Evolutionary conservation across 2,329 filamentous ascomycete species (phyloP).

Genomic region (Aspergillus fijiensis): DNA sequence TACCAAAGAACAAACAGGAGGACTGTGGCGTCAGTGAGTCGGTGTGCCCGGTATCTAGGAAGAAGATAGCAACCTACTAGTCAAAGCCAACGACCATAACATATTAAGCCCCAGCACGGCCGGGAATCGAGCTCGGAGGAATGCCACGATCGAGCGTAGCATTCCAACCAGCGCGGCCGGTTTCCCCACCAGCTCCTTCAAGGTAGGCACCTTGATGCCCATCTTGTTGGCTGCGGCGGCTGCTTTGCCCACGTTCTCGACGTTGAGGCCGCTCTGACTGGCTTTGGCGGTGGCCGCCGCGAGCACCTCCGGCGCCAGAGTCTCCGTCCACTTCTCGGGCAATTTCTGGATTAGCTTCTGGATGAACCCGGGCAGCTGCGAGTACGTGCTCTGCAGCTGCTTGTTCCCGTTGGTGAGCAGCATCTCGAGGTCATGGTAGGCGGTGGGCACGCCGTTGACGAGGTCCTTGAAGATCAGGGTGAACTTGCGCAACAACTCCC

Average conservation of each 20-base stretch:
- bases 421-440: slow-evolving; percentile 82
- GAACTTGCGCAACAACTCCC: slow-evolving; percentile 78
- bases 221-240: slow-evolving; percentile 65
- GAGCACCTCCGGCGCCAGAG: slow-evolving; percentile 76
- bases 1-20: slow-evolving; percentile 96
- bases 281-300: slow-evolving; percentile 73
- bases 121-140: slow-evolving; percentile 82
- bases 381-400: slow-evolving; percentile 64
- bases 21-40: slow-evolving; percentile 51
- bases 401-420: slow-evolving; percentile 63
- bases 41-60: background rate
- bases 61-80: slow-evolving; percentile 60
- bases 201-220: slow-evolving; percentile 64
- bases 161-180: slow-evolving; percentile 82
- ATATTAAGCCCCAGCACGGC: slow-evolving; percentile 90
- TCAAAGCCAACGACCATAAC: slow-evolving; percentile 83
- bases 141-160: slow-evolving; percentile 86
- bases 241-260: slow-evolving; percentile 51
- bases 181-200: slow-evolving; percentile 79
- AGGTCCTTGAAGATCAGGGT: slow-evolving; percentile 89
- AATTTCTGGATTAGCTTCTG: slow-evolving; percentile 84
- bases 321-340: slow-evolving; percentile 75
- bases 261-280: slow-evolving; percentile 58
- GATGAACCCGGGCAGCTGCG: slow-evolving; percentile 70
- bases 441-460: slow-evolving; percentile 87